These are phyloP conservation scores for Keqinozyma sinolaborantium DNA, from an alignment of 1,139 yeast genomes.

Conservation along the genomic window DNA sequence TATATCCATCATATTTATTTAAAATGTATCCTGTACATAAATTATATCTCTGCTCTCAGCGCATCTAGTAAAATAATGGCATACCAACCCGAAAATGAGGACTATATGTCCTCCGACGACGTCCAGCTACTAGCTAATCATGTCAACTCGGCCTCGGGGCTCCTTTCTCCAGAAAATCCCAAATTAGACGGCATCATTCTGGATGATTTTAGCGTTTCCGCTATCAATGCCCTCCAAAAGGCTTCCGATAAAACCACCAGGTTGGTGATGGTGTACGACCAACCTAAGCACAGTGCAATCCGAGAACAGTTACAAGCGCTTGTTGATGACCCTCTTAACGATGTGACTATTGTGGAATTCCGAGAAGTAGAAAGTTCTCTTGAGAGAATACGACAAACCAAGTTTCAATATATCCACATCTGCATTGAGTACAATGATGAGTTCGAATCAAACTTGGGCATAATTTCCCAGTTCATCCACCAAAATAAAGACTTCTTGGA, in stretches of 20 bases:
- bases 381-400: constrained; percentile 3
- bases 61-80: no score
- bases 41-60: neutral
- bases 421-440: constrained; percentile 33
- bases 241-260: constrained; percentile 13
- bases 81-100: neutral
- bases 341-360: constrained; percentile 7
- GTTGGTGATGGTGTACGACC: constrained; percentile 29
- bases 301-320: constrained; percentile 7
- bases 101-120: neutral
- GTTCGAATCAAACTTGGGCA: constrained; percentile 21
- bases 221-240: neutral
- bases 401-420: constrained; percentile 27
- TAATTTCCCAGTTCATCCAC: constrained; percentile 20
- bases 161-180: no score
- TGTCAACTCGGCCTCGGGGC: neutral
- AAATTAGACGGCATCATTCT: neutral
- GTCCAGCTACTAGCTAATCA: neutral
- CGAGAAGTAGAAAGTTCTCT: constrained; percentile 8
- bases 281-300: constrained; percentile 27
- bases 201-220: neutral
- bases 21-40: no score
- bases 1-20: no score
- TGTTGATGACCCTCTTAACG: constrained; percentile 2
- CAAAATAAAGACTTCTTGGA: constrained; percentile 15